A percentile compares a stretch with the other conserved stretches of the same genome.
Evolutionary conservation across 1,139 yeast genomes (phyloP).

Genomic region (Geotrichum klebahnii): DNA sequence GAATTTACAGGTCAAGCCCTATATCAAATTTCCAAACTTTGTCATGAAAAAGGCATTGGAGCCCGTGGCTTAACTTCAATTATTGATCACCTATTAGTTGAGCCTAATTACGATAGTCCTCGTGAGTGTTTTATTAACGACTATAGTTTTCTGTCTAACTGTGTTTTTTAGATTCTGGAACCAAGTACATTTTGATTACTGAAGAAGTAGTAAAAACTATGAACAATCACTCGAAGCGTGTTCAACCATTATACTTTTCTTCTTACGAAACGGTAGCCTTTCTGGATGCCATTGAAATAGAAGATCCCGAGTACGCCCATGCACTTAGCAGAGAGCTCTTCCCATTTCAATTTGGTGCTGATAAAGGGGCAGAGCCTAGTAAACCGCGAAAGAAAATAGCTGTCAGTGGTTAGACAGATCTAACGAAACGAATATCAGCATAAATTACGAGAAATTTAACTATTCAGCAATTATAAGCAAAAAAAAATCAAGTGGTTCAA

Average conservation of each 20-base stretch:
- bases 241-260: constrained; percentile 22
- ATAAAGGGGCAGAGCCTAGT: constrained; percentile 1
- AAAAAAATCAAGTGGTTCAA: too few species aligned
- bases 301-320: constrained; percentile 39
- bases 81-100: constrained; percentile 48
- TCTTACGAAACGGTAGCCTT: constrained; percentile 24
- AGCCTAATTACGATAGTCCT: constrained; percentile 54
- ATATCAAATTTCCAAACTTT: constrained; percentile 44
- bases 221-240: constrained; percentile 7
- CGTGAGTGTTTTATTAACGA: neutral
- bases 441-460: too few species aligned
- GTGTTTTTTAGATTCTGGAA: constrained; percentile 40
- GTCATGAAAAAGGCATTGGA: constrained; percentile 49
- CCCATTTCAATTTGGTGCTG: constrained; percentile 19
- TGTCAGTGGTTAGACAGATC: constrained; percentile 12
- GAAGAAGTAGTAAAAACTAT: constrained; percentile 21
- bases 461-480: too few species aligned
- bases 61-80: constrained; percentile 53
- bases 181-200: constrained; percentile 43
- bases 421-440: neutral
- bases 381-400: constrained; percentile 5
- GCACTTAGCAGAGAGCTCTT: constrained; percentile 34
- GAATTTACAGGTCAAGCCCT: constrained; percentile 47
- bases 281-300: constrained; percentile 38
- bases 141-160: neutral